These are phyloP conservation scores for Cornus florida DNA, from an alignment of 148 eudicot genomes.

Conservation along the genomic window DNA sequence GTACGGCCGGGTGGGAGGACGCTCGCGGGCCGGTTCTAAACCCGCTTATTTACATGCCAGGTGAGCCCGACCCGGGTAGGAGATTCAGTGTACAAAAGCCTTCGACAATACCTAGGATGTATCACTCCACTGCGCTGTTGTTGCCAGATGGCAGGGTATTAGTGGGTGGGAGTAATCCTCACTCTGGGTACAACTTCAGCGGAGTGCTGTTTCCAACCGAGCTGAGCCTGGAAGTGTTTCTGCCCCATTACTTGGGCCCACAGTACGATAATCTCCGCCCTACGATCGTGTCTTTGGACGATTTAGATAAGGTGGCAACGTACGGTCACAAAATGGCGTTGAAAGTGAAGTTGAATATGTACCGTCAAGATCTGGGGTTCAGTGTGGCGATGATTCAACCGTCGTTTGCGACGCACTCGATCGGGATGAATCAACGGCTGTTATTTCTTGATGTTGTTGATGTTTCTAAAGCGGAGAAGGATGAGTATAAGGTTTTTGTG, in stretches of 20 bases:
- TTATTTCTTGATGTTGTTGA: constrained; percentile 27
- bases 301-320: constrained; percentile 14
- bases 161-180: constrained; percentile 92
- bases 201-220: constrained; percentile 63
- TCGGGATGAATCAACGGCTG: constrained; percentile 75
- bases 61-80: constrained; percentile 23
- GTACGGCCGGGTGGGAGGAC: constrained; percentile 90
- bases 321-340: constrained; percentile 54
- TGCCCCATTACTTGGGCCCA: constrained; percentile 58
- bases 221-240: constrained; percentile 60
- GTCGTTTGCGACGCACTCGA: constrained; percentile 68
- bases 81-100: constrained; percentile 54
- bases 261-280: constrained; percentile 36
- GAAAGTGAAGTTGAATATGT: constrained; percentile 29
- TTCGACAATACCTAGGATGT: constrained; percentile 55
- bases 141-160: constrained; percentile 69
- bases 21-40: constrained; percentile 60
- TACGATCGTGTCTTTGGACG: constrained; percentile 45
- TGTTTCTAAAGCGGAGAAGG: constrained; percentile 26
- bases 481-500: constrained; percentile 37
- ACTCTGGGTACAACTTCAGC: constrained; percentile 56
- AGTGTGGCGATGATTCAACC: constrained; percentile 62
- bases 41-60: constrained; percentile 58
- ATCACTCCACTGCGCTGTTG: constrained; percentile 71
- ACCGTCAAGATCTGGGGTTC: constrained; percentile 12